A percentile compares a stretch with the other conserved stretches of the same genome.
Conservation (phyloP, 345 rosid genomes). For the Hirschfeldia incana region DNA sequence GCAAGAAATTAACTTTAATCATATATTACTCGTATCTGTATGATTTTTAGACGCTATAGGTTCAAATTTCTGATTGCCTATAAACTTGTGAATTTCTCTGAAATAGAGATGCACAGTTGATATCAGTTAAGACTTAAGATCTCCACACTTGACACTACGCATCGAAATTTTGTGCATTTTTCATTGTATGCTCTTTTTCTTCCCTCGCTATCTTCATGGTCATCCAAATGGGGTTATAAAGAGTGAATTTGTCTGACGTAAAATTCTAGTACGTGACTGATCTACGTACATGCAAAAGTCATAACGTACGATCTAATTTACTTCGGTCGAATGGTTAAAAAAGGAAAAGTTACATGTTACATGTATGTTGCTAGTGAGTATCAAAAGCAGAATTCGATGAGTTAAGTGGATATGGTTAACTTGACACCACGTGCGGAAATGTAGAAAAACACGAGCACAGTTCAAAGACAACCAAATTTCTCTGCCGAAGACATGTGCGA, state of each 20-base stretch:
- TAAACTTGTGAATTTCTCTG: not conserved
- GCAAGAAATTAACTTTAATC: not conserved
- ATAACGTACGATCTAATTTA: not conserved
- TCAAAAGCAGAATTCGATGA: not conserved
- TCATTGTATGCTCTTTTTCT: not conserved
- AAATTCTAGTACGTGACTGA: not conserved
- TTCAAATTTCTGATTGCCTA: not conserved
- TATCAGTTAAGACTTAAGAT: not conserved
- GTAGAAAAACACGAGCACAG: slow-evolving; percentile 31
- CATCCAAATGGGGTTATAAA: not conserved
- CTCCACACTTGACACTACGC: not conserved
- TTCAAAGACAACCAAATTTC: slow-evolving; percentile 38
- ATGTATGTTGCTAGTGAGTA: not conserved
- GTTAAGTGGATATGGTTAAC: slow-evolving; percentile 34
- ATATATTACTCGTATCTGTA: not conserved
- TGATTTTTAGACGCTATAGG: not conserved
- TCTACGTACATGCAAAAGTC: not conserved
- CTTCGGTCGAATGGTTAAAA: not conserved
- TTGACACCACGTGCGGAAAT: slow-evolving; percentile 37
- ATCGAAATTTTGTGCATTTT: not conserved
- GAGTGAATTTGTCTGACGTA: not conserved
- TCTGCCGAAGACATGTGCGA: slow-evolving; percentile 37
- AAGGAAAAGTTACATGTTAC: not conserved
- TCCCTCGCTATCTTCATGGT: not conserved
- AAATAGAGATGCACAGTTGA: not conserved